Base-by-base conservation (phyloP, 345 rosid species). In the Streptanthus diversifolius region DNA sequence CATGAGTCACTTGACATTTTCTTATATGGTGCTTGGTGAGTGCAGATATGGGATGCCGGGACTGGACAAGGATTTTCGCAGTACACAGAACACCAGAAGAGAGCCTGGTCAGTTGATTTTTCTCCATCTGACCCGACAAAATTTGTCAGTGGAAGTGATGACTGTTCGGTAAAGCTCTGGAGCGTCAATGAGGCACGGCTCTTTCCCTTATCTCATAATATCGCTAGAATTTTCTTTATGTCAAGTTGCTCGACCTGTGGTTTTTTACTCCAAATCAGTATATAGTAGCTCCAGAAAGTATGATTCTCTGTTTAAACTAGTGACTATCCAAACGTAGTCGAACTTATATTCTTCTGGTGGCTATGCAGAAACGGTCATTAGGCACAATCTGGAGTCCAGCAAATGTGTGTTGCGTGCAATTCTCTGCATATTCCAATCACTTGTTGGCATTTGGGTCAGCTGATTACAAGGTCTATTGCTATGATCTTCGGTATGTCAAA, bases 71-170 rank as follows among this genome's bases (percentile, higher is more conserved):
- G 79, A 39, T 74, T 90, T 56, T 86, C 83, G 6, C 93, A 82
- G 67, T 86, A 78, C 78, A 74, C 39, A 5, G 98, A 90, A 82
- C 98, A 93, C 79, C 84, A 80, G 63, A 90, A 83, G 78, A 81
- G 98, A 80, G 96, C 97, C 24, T 90, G 97, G 98, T 87, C 97
- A 80, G 92, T 93, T 74, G 96, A 93, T 82, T 93, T 93, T 78
- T 93, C 93, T 75, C 89, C 68, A 63, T 79, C 84, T 33, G 85
- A 84, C 79, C 97, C 97, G 8, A 90, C 85, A 64, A 89, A 79
- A 80, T 86, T 93, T 61, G 98, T 90, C 70, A 89, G 96, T 58
- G 97, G 97, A 74, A 89, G 97, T 70, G 97, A 93, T 80, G 98
- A 93, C 62, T 87, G 86, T 77, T 80, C 93, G 49, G 89, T 89